A percentile compares a stretch with the other conserved stretches of the same genome.
Evolutionary conservation across 1,284 basidiomycete genomes (phyloP).

Genomic region (Trametes sp.): DNA sequence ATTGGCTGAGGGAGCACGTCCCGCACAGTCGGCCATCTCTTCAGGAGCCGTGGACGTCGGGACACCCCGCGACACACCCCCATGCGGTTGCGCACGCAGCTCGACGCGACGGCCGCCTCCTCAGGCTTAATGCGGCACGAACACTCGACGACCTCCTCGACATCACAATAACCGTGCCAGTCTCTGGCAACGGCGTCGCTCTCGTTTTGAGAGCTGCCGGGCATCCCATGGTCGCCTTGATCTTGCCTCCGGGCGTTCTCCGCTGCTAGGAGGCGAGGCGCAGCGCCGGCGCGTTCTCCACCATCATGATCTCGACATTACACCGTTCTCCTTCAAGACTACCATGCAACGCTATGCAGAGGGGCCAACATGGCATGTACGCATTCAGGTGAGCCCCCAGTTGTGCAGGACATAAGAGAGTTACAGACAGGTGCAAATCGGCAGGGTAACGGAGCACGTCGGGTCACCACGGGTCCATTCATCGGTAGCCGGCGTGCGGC

Average conservation of each 20-base stretch:
- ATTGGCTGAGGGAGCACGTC: neutral
- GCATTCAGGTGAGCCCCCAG: neutral
- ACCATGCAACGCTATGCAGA: neutral
- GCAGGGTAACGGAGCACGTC: neutral
- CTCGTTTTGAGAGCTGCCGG: no score
- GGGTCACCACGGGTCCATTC: neutral
- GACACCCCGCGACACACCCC: neutral
- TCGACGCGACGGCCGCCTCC: neutral
- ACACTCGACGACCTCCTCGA: neutral
- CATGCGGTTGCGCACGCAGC: neutral
- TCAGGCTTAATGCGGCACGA: neutral
- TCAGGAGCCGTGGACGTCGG: slow-evolving; percentile 3
- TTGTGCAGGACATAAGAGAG: neutral
- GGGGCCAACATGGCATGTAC: neutral
- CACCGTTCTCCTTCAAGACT: neutral
- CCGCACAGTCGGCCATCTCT: neutral
- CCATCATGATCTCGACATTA: neutral
- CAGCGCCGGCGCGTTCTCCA: neutral
- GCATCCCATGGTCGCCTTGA: no score
- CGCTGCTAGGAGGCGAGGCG: neutral
- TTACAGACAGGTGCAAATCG: neutral
- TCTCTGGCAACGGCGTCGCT: neutral
- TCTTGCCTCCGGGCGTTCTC: no score
- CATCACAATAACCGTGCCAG: neutral
- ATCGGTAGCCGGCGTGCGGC: no score